Conservation (phyloP, 345 rosid genomes). For the Physaria fendleri region DNA sequence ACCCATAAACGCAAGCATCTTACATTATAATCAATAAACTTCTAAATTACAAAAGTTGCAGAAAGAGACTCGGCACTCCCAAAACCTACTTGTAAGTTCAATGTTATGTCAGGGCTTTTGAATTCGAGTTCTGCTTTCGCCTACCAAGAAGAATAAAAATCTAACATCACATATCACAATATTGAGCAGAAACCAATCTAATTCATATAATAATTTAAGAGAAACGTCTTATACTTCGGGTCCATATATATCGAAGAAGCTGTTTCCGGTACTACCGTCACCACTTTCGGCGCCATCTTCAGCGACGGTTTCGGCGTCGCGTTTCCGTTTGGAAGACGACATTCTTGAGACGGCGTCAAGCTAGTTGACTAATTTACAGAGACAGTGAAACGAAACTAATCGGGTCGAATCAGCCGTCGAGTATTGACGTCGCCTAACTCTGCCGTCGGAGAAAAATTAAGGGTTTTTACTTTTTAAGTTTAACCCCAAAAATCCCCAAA, state of each 20-base stretch:
- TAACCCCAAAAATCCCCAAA: not conserved
- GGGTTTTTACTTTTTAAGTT: slow-evolving; percentile 15
- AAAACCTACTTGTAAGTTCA: slow-evolving; percentile 62
- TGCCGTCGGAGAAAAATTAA: slow-evolving; percentile 5
- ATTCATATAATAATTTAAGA: not conserved
- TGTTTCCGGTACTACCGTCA: slow-evolving; percentile 9
- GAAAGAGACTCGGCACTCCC: not conserved
- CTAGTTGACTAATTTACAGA: not conserved
- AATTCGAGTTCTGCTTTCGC: slow-evolving; percentile 74
- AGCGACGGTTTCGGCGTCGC: slow-evolving; percentile 26
- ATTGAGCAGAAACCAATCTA: not conserved
- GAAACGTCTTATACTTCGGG: slow-evolving; percentile 38
- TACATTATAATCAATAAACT: not conserved
- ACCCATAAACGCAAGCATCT: slow-evolving; percentile 13
- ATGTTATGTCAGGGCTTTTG: slow-evolving; percentile 55
- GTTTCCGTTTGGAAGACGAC: slow-evolving; percentile 34
- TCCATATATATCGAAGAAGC: slow-evolving; percentile 69
- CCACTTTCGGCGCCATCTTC: slow-evolving; percentile 18
- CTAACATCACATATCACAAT: not conserved
- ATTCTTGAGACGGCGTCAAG: not conserved
- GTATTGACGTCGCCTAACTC: not conserved
- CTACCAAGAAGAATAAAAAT: slow-evolving; percentile 32
- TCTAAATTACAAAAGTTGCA: not conserved
- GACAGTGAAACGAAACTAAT: not conserved
- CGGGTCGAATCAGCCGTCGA: not conserved